Base-by-base conservation (phyloP, 768 basidiomycete species). In the Serendipita sp. region DNA sequence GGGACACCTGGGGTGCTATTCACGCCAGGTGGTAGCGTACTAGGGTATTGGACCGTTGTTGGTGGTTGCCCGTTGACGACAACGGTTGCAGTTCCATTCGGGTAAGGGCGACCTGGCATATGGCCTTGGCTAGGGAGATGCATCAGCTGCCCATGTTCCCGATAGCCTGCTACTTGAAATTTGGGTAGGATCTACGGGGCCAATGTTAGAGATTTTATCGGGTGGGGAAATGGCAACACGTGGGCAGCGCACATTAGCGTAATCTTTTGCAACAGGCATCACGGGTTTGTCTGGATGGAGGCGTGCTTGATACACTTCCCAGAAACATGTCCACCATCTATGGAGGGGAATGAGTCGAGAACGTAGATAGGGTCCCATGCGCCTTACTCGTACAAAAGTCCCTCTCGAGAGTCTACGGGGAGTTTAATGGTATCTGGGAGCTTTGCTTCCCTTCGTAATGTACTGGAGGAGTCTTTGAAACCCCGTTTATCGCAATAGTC, bases 401-500 rank as follows among this genome's bases (percentile, higher is more conserved):
- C 73, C 60, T 74, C 73, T 24, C 66, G 69, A 10, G 74, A 72
- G 58, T 75, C 73, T 47, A 76, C 72, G 3, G 75, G 75, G 7
- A 70, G 71, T 37, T 69, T 65, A 32, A 70, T 69, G 0, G 68
- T 68, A n/a, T 70, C 66, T 3, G 70, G 70, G 16, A 75, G 65
- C 3, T 69, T 69, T 8, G 72, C 72, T 62, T 75, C 74, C 2
- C 54, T 63, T 34, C 69, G 65, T 37, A 76, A 69, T 15, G 73
- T 68, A 10, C 70, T 68, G 10, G 74, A 74, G 2, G 74, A 67
- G 3, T 66, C 68, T 15, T 63, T 65, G 46, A 72, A 74, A 32
- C 70, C 70, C 60, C 74, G 69, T 66, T 76, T 76, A 28, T 70
- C 18, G 44, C 74, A 70, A 64, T 74, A 76, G 65, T 76, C 75